These are phyloP conservation scores for Acanthamoeba triangularis DNA, from an alignment of 208 protist species.

Conservation along the genomic window DNA sequence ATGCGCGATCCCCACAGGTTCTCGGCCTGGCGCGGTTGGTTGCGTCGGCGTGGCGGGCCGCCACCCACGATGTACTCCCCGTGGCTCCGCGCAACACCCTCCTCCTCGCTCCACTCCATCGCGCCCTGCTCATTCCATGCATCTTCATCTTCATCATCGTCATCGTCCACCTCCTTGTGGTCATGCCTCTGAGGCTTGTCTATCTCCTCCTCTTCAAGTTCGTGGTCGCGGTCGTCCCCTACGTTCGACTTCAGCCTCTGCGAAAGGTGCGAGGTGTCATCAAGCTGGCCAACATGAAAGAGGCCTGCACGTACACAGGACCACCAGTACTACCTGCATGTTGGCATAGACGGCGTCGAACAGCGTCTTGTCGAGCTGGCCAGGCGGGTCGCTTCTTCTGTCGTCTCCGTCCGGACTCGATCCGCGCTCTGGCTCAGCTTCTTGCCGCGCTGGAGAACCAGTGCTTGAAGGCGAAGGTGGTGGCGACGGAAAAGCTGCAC, in stretches of 20 bases:
- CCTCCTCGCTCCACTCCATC: neutral
- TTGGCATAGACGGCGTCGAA: slow-evolving; percentile 24
- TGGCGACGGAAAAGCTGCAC: neutral
- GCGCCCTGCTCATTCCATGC: neutral
- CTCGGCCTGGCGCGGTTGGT: neutral
- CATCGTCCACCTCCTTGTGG: too few relatives aligned
- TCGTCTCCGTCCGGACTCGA: too few relatives aligned
- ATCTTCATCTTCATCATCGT: too few relatives aligned
- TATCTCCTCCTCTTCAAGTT: too few relatives aligned
- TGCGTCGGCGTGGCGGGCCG: neutral
- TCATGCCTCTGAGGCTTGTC: too few relatives aligned
- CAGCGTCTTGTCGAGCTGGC: neutral
- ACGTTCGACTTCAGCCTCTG: neutral
- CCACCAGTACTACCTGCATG: neutral
- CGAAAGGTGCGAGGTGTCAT: too few relatives aligned
- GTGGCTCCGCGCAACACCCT: neutral
- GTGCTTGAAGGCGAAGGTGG: neutral
- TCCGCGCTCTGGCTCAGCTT: too few relatives aligned
- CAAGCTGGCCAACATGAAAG: too few relatives aligned
- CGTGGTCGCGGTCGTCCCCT: neutral
- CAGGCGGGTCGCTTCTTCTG: too few relatives aligned
- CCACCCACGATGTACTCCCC: neutral
- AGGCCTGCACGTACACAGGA: too few relatives aligned
- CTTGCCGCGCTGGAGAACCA: too few relatives aligned
- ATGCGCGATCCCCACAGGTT: slow-evolving; percentile 28